phyloP scores from a whole-genome alignment of 1,284 basidiomycete genomes.

The Pseudozyma pruni region DNA sequence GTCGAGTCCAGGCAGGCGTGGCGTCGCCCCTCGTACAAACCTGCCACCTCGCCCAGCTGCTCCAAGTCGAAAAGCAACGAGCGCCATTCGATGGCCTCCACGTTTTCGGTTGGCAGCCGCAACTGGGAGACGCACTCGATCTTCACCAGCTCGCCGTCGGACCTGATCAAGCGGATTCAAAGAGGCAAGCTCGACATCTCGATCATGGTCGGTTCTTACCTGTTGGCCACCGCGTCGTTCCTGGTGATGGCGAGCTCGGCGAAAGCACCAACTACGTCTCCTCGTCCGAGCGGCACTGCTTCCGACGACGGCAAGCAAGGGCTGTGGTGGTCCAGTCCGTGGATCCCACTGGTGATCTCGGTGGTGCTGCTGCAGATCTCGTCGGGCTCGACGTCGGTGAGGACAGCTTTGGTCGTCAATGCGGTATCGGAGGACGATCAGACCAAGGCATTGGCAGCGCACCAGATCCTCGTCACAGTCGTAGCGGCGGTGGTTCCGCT shows the following conservation, averaged over 20 bases:
- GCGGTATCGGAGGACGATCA: constrained; percentile 52
- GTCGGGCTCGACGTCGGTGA: constrained; percentile 50
- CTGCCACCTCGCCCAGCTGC: constrained; percentile 32
- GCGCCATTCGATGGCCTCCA: constrained; percentile 25
- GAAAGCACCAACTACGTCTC: constrained; percentile 21
- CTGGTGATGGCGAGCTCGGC: constrained; percentile 41
- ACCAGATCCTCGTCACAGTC: constrained; percentile 57
- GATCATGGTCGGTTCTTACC: constrained; percentile 45
- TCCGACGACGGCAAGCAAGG: not conserved
- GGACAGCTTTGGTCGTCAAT: constrained; percentile 58
- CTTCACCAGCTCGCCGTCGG: constrained; percentile 36
- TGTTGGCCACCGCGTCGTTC: constrained; percentile 28
- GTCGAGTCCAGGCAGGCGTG: constrained; percentile 20
- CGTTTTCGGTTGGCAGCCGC: constrained; percentile 25
- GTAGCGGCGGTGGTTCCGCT: constrained; percentile 55
- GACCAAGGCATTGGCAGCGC: constrained; percentile 54
- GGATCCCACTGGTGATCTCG: constrained; percentile 46
- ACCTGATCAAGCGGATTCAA: constrained; percentile 49
- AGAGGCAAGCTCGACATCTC: constrained; percentile 56
- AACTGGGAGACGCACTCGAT: constrained; percentile 48
- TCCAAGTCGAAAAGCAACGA: constrained; percentile 26
- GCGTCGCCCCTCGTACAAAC: constrained; percentile 38
- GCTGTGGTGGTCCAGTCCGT: constrained; percentile 40
- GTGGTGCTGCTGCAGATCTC: constrained; percentile 54
- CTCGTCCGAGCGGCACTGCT: not conserved